These are phyloP conservation scores for Sclerotiophoma versabilis DNA, from an alignment of 2,329 filamentous ascomycete genomes.

Conservation along the genomic window DNA sequence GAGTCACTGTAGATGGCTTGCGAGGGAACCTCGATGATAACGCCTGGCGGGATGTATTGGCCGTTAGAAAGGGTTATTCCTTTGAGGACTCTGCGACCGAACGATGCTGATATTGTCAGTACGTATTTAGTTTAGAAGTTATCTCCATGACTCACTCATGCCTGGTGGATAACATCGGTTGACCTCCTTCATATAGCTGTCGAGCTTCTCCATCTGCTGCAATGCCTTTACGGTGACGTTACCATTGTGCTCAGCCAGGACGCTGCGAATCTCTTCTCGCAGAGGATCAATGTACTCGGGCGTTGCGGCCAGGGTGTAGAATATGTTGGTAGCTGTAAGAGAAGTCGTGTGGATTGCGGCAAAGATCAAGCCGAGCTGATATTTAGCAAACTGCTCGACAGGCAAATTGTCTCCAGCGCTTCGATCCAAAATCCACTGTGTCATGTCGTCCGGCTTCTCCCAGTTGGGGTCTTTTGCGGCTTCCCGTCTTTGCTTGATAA, in stretches of 20 bases:
- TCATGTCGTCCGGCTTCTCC: slow-evolving; percentile 47
- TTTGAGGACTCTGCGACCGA: slow-evolving; percentile 60
- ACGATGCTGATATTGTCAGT: slow-evolving; percentile 45
- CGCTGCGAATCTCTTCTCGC: slow-evolving; percentile 50
- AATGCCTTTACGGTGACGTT: slow-evolving; percentile 39
- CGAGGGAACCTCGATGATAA: slow-evolving; percentile 41
- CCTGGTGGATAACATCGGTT: slow-evolving; percentile 35
- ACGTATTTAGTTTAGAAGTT: not conserved
- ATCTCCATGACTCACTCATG: slow-evolving; percentile 25
- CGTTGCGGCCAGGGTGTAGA: slow-evolving; percentile 41
- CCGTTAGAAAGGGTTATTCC: slow-evolving; percentile 63
- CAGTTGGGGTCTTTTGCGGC: slow-evolving; percentile 38
- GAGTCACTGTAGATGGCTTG: slow-evolving; percentile 38
- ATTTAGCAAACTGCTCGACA: slow-evolving; percentile 3
- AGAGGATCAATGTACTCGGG: slow-evolving; percentile 54
- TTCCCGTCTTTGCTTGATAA: slow-evolving; percentile 34
- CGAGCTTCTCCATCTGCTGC: slow-evolving; percentile 46
- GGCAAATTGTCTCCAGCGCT: slow-evolving; percentile 16
- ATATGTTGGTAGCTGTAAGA: slow-evolving; percentile 33
- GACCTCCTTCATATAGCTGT: slow-evolving; percentile 48
- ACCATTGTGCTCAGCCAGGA: slow-evolving; percentile 46
- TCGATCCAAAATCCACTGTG: slow-evolving; percentile 48
- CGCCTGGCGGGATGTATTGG: slow-evolving; percentile 52
- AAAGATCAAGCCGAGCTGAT: slow-evolving; percentile 38
- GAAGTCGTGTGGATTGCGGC: slow-evolving; percentile 44